Conservation (phyloP, 2,329 filamentous ascomycete species). For the Domatiomyces globalis region DNA sequence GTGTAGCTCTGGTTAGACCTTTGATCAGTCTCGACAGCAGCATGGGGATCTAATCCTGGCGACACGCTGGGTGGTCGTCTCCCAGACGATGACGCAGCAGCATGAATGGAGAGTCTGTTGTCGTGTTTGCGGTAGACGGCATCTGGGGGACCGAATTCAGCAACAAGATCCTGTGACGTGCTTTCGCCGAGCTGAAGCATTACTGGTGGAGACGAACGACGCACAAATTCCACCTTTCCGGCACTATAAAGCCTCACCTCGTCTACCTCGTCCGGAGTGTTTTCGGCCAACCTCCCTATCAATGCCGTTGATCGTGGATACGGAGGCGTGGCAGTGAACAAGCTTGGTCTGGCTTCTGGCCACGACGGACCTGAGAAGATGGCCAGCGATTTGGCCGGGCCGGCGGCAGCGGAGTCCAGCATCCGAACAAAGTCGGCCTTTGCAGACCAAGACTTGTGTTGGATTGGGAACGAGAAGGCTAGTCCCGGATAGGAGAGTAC, state of each 20-base stretch:
- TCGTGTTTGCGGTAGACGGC: constrained; percentile 88
- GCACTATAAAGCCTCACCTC: constrained; percentile 63
- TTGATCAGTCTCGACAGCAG: constrained; percentile 54
- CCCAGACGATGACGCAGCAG: constrained; percentile 38
- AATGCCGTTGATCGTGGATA: constrained; percentile 60
- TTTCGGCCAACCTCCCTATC: constrained; percentile 57
- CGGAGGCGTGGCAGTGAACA: constrained; percentile 63
- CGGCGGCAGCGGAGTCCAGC: constrained; percentile 62
- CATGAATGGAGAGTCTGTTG: constrained; percentile 72
- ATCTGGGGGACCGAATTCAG: constrained; percentile 82
- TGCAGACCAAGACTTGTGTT: constrained; percentile 58
- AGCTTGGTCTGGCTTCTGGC: constrained; percentile 60
- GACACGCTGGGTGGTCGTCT: constrained; percentile 20
- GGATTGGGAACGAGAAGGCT: constrained; percentile 77
- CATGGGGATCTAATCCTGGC: constrained; percentile 26
- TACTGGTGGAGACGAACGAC: constrained; percentile 53
- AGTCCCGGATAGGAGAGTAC: constrained; percentile 89
- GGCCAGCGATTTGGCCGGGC: constrained; percentile 71
- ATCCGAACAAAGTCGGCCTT: constrained; percentile 69
- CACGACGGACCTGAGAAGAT: constrained; percentile 84
- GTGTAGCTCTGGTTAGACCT: constrained; percentile 58
- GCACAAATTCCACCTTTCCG: constrained; percentile 62
- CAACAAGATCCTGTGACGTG: constrained; percentile 78
- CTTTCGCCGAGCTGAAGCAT: constrained; percentile 71
- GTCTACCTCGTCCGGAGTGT: constrained; percentile 78